Conservation (phyloP, 1,284 basidiomycete genomes). For the Fomitopsis palustris region DNA sequence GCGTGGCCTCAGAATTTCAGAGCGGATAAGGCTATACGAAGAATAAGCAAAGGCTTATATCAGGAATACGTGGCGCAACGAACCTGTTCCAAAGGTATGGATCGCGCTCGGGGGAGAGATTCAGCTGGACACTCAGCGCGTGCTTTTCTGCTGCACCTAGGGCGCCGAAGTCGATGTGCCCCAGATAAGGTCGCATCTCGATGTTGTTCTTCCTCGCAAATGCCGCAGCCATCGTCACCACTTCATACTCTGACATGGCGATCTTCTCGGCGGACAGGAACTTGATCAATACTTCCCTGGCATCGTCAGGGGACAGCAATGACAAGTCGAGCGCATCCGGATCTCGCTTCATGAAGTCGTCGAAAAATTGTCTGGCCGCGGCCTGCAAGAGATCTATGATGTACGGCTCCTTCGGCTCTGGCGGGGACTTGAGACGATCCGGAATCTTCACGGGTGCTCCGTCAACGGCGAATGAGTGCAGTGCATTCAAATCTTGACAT, state of each 20-base stretch:
- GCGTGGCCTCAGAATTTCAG: constrained; percentile 47
- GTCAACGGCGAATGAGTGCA: constrained; percentile 66
- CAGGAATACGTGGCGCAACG: neutral
- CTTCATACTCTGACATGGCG: constrained; percentile 55
- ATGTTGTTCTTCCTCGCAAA: constrained; percentile 43
- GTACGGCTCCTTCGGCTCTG: constrained; percentile 33
- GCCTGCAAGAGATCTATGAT: constrained; percentile 51
- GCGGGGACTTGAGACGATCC: constrained; percentile 45
- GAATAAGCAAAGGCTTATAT: neutral
- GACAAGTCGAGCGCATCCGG: constrained; percentile 2
- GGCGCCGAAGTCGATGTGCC: constrained; percentile 52
- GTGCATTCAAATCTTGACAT: constrained; percentile 65
- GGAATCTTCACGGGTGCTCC: constrained; percentile 58
- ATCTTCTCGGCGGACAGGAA: constrained; percentile 47
- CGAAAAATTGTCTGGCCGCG: constrained; percentile 43
- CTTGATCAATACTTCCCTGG: constrained; percentile 36
- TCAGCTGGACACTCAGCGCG: constrained; percentile 39
- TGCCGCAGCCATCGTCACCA: constrained; percentile 46
- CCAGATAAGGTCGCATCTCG: constrained; percentile 41
- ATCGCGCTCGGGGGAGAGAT: constrained; percentile 35
- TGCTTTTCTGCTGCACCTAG: constrained; percentile 50
- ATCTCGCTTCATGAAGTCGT: constrained; percentile 29
- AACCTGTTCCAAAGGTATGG: constrained; percentile 51
- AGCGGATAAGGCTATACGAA: constrained; percentile 43
- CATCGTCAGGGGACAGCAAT: constrained; percentile 27